Conservation (phyloP, 2,329 filamentous ascomycete genomes). For the Claviceps paspali region DNA sequence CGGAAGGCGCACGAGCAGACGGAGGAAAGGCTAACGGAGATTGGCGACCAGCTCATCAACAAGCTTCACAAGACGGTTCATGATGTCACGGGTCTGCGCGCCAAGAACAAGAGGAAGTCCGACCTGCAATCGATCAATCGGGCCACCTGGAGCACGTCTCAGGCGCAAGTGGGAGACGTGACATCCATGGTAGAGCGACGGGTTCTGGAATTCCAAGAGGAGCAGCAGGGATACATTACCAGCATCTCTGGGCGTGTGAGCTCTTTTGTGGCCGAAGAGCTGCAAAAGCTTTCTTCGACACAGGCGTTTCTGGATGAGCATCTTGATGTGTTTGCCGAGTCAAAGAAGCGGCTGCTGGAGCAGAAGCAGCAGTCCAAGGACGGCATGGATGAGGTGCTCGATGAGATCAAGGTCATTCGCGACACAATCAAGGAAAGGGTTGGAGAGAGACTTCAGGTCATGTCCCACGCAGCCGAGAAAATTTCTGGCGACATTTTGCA, state of each 20-base stretch:
- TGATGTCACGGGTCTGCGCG: constrained; percentile 68
- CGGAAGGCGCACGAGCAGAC: constrained; percentile 77
- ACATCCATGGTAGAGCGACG: constrained; percentile 63
- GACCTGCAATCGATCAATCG: constrained; percentile 71
- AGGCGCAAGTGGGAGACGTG: constrained; percentile 59
- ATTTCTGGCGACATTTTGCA: constrained; percentile 81
- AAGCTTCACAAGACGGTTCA: constrained; percentile 64
- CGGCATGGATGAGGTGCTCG: constrained; percentile 79
- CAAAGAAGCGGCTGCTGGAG: constrained; percentile 51
- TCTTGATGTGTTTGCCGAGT: constrained; percentile 49
- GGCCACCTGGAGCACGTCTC: constrained; percentile 61
- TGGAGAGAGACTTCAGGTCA: constrained; percentile 66
- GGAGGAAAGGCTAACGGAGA: constrained; percentile 56
- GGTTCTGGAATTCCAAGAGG: constrained; percentile 54
- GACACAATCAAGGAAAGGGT: constrained; percentile 80
- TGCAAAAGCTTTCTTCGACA: constrained; percentile 54
- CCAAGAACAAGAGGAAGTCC: constrained; percentile 74
- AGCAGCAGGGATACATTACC: constrained; percentile 57
- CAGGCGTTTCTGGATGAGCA: constrained; percentile 58
- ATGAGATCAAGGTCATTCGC: constrained; percentile 80
- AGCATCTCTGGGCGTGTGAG: constrained; percentile 58
- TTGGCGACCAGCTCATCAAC: constrained; percentile 62
- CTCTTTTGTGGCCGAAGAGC: constrained; percentile 58
- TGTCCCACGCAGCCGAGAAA: constrained; percentile 70
- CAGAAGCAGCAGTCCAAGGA: constrained; percentile 58